A percentile compares a stretch with the other conserved stretches of the same genome.
Conservation (phyloP, 164 flowering plant genomes). For the Annona cherimola region DNA sequence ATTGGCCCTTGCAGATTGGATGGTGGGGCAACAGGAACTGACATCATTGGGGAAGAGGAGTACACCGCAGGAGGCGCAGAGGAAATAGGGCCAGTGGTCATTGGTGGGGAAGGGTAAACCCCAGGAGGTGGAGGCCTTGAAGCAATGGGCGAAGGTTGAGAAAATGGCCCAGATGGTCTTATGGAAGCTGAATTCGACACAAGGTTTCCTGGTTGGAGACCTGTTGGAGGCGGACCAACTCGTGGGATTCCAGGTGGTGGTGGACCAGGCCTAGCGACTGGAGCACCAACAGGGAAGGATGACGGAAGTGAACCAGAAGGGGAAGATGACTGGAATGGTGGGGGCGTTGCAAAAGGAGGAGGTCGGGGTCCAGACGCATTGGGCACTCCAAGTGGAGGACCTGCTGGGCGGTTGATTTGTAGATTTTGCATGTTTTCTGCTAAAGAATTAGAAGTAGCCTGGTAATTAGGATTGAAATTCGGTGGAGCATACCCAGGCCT, state of each 20-base stretch:
- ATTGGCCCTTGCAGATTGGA: conserved; percentile 23
- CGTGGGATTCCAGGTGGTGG: conserved; percentile 33
- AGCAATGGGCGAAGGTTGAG: conserved; percentile 43
- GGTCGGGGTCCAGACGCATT: conserved; percentile 44
- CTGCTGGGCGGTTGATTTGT: conserved; percentile 41
- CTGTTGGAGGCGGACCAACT: conserved; percentile 25
- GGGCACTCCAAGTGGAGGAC: conserved; percentile 28
- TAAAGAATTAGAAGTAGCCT: conserved; percentile 34
- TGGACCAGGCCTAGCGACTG: conserved; percentile 27
- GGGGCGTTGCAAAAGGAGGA: conserved; percentile 34
- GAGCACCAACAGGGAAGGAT: conserved; percentile 22
- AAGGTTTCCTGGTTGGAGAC: conserved; percentile 27
- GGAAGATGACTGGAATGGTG: conserved; percentile 24
- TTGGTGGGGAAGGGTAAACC: conserved; percentile 32
- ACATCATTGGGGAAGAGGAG: conserved; percentile 26
- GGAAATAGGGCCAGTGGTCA: conserved; percentile 21
- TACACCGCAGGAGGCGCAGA: conserved; percentile 42
- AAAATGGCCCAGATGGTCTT: conserved; percentile 44
- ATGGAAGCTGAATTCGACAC: conserved; percentile 35
- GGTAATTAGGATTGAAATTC: conserved; percentile 51
- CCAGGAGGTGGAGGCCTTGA: conserved; percentile 41
- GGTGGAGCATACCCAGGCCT: conserved; percentile 51
- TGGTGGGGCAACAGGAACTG: conserved; percentile 32
- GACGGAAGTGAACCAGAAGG: conserved; percentile 16
- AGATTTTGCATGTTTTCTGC: conserved; percentile 61